A percentile compares a stretch with the other conserved stretches of the same genome.
Evolutionary conservation across 2,329 filamentous ascomycete genomes (phyloP).

Genomic region (Pyrenochaeta sp.): DNA sequence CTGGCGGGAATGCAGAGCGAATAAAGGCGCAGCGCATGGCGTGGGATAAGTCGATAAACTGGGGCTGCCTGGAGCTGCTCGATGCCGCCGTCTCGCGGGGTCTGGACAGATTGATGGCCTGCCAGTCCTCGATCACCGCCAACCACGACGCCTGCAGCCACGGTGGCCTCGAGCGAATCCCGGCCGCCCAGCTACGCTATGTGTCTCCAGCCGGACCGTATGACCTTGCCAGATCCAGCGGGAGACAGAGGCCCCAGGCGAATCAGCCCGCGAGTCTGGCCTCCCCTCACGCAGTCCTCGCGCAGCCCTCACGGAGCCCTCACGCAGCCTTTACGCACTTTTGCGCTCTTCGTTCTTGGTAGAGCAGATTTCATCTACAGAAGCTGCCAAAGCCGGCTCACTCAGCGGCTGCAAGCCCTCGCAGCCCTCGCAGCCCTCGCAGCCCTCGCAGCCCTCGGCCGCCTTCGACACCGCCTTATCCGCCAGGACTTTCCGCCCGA

Average conservation of each 20-base stretch:
- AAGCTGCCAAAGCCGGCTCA: no score
- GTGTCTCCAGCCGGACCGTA: conserved; percentile 22
- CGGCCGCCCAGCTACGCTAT: conserved; percentile 16
- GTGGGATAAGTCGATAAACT: conserved; percentile 22
- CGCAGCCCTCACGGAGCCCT: conserved; percentile 26
- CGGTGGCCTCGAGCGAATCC: conserved; percentile 30
- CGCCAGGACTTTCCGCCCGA: conserved; percentile 7
- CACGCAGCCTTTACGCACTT: conserved; percentile 8
- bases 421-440: no score
- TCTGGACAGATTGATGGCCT: conserved; percentile 18
- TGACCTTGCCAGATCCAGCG: conserved; percentile 25
- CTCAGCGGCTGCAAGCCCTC: no score
- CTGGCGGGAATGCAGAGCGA: conserved; percentile 21
- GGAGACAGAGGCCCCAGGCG: conserved; percentile 15
- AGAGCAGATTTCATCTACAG: conserved; percentile 13
- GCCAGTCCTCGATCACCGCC: conserved; percentile 29
- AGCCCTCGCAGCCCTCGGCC: conserved; percentile 8
- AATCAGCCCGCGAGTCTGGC: conserved; percentile 20
- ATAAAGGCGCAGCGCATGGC: conserved; percentile 35
- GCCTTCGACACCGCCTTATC: conserved; percentile 18
- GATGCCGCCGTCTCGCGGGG: conserved; percentile 12
- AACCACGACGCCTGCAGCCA: conserved; percentile 28
- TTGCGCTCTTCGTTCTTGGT: conserved; percentile 8
- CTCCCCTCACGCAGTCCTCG: conserved; percentile 19
- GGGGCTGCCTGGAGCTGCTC: conserved; percentile 24